phyloP scores from a whole-genome alignment of 768 basidiomycete species.

The Russula abietina region DNA sequence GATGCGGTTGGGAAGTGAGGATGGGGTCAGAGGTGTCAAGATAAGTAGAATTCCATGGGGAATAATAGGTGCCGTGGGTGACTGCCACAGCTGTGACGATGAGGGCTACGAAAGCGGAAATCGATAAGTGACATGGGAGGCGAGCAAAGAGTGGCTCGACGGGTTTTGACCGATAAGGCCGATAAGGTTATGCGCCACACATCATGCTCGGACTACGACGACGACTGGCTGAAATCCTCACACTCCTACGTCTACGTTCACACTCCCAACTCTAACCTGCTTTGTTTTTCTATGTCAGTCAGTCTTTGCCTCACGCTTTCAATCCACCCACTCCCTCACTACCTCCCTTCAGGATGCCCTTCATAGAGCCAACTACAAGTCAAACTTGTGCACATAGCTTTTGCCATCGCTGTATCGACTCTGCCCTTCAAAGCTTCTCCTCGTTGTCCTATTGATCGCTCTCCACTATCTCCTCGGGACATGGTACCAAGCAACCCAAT shows the following conservation, averaged over 20 bases:
- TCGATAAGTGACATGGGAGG: neutral
- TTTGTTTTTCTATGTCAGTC: conserved; percentile 26
- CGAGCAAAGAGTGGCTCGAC: neutral
- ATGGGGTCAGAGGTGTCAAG: too few relatives aligned
- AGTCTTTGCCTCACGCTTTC: neutral
- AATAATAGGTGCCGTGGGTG: too few relatives aligned
- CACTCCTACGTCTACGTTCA: conserved; percentile 18
- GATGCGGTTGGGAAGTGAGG: too few relatives aligned
- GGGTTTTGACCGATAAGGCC: too few relatives aligned
- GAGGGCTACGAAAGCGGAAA: too few relatives aligned
- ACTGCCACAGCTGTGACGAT: too few relatives aligned
- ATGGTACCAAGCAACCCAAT: conserved; percentile 66
- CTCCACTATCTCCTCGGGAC: conserved; percentile 51
- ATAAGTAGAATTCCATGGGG: too few relatives aligned
- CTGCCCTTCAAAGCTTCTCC: conserved; percentile 59
- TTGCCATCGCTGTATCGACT: conserved; percentile 73
- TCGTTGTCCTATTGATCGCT: conserved; percentile 83
- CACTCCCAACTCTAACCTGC: conserved; percentile 19
- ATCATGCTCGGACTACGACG: conserved; percentile 20
- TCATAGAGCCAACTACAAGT: conserved; percentile 69
- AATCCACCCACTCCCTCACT: neutral
- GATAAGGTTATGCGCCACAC: too few relatives aligned
- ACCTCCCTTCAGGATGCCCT: conserved; percentile 47
- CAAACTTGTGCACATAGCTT: conserved; percentile 80
- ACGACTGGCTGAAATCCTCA: conserved; percentile 13